Evolutionary conservation across 169 alveolate genomes (phyloP), one percentile per base, ranked within the genome.

Genomic region (Babesia ovis): DNA sequence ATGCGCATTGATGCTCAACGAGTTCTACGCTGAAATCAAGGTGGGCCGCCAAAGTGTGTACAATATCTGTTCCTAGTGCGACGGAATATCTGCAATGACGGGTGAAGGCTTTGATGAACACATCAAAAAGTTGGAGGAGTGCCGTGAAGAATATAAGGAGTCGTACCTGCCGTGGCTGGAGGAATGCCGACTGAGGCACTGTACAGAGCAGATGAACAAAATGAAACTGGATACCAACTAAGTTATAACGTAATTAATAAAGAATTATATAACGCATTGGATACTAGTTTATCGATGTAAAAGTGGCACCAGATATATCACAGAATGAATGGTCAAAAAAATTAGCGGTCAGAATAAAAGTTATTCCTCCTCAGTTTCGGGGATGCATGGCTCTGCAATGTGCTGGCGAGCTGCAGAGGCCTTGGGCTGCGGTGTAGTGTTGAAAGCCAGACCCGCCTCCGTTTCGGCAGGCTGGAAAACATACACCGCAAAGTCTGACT

Each of bases 1-100:
- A 25, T 88, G 96, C 66, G 94, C 97, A 25, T 84, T 96, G 57
- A 95, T 94, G 69, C 89, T 96, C 35, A 92, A 91, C 68, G 98
- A 96, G 72, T 96, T 93, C 82, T 96, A 96, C 83, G 56, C 54
- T 34, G 86, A 76, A 35, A 82, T 88, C 39, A 83, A 82, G 90
- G 89, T 81, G 48, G 18, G 61, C 12, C 22, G n/a, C 14, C 46
- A 34, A 23, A 4, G 18, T 5, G 6, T 0, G 18, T 22, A 32
- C 3, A 51, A 27, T 56, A 31, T 77, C 43, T 77, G 59, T 43
- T 39, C 77, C 22, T 48, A 79, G 90, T 85, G 89, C 59, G 86
- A 89, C 37, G 96, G 95, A 0, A 89, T 94, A 23, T 91, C 96
- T 32, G 91, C 97, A 14, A 85, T 88, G 62, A 85, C 94, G 31